Conservation (phyloP, 2,329 filamentous ascomycete species). For the Aspergillus oerlinghausenensis region DNA sequence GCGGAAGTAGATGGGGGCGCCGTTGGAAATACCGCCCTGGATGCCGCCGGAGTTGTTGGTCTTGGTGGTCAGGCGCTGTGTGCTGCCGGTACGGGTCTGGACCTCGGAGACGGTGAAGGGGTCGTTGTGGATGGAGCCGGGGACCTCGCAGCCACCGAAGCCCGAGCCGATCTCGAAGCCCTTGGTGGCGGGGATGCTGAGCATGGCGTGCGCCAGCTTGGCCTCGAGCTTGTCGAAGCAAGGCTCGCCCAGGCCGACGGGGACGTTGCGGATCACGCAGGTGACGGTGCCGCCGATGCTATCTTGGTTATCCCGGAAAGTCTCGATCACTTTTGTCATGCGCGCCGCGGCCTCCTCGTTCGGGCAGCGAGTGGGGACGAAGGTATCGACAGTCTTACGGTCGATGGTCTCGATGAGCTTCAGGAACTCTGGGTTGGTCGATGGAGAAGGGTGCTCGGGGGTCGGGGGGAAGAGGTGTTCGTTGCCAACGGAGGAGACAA, state of each 20-base stretch:
- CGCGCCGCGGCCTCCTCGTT: conserved; percentile 57
- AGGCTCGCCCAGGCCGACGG: conserved; percentile 83
- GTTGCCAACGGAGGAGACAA: conserved; percentile 77
- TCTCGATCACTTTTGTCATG: conserved; percentile 77
- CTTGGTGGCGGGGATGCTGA: conserved; percentile 91
- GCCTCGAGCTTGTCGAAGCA: conserved; percentile 96
- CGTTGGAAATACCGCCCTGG: conserved; percentile 93
- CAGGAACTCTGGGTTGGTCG: conserved; percentile 75
- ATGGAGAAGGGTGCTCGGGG: conserved; percentile 60
- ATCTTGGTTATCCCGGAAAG: conserved; percentile 73
- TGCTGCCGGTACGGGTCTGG: conserved; percentile 15
- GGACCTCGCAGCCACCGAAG: conserved; percentile 79
- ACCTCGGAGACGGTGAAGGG: conserved; percentile 61
- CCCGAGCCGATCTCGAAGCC: conserved; percentile 94
- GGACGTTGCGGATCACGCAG: conserved; percentile 83
- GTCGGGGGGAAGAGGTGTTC: conserved; percentile 73
- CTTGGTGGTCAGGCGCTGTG: conserved; percentile 69
- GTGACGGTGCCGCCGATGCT: conserved; percentile 94
- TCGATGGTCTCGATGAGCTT: conserved; percentile 67
- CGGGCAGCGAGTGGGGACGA: conserved; percentile 84
- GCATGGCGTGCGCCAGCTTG: conserved; percentile 84
- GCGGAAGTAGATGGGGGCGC: conserved; percentile 88
- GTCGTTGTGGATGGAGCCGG: conserved; percentile 90
- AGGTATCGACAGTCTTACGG: conserved; percentile 72
- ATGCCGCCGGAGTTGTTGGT: conserved; percentile 95